Evolutionary conservation across 257 asterid species (phyloP).

Genomic region (Solanum peruvianum): DNA sequence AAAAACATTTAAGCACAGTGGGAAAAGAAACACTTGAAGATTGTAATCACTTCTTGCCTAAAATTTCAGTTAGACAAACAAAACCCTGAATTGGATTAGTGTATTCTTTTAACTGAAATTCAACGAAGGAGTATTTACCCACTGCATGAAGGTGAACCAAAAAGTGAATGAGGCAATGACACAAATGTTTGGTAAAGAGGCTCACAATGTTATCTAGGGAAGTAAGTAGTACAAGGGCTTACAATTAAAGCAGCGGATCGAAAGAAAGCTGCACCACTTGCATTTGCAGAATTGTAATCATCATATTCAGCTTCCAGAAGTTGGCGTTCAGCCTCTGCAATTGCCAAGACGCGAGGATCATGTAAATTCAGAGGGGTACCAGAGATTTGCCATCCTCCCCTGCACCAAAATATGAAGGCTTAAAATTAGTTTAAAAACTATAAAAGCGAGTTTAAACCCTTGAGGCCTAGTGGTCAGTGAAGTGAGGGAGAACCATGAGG

Average conservation of each 20-base stretch:
- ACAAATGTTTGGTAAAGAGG: background rate
- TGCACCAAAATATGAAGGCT: slow-evolving; percentile 10
- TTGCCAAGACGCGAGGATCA: slow-evolving; percentile 86
- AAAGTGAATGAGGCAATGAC: background rate
- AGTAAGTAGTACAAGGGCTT: slow-evolving; percentile 19
- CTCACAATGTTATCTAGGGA: background rate
- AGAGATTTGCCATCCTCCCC: slow-evolving; percentile 98
- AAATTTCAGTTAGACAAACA: background rate
- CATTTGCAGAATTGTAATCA: slow-evolving; percentile 61
- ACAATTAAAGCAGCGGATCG: slow-evolving; percentile 95
- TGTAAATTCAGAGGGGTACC: slow-evolving; percentile 83
- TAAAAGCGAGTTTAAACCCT: background rate
- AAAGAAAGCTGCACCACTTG: slow-evolving; percentile 89
- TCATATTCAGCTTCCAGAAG: slow-evolving; percentile 85
- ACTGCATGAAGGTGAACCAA: background rate
- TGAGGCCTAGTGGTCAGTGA: background rate
- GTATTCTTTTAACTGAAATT: background rate
- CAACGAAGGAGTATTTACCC: background rate
- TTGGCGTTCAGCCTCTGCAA: slow-evolving; percentile 96
- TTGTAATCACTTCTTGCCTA: background rate
- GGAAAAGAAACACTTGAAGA: background rate
- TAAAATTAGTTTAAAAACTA: background rate
- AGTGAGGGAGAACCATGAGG: background rate
- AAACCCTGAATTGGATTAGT: background rate
- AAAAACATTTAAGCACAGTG: background rate